Evolutionary conservation across 345 rosid genomes (phyloP).

Genomic region (Arabis hirsuta): DNA sequence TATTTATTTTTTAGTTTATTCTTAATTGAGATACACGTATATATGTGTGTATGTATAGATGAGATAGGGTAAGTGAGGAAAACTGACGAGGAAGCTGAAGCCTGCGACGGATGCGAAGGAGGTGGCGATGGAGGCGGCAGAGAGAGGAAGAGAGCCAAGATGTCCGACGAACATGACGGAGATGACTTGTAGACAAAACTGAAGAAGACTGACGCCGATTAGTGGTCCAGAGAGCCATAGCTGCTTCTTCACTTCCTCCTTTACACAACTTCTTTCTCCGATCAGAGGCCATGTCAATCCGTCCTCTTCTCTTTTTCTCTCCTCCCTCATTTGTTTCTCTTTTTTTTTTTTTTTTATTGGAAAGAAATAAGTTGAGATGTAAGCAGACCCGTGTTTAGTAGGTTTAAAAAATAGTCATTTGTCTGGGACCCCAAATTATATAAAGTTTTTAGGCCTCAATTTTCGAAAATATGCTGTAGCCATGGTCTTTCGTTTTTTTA

Average conservation of each 20-base stretch:
- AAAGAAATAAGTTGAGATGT: conserved; percentile 1
- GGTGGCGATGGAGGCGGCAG: conserved; percentile 57
- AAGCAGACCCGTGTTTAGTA: too few species aligned
- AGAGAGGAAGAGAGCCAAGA: conserved; percentile 65
- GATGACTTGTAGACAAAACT: conserved; percentile 39
- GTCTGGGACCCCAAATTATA: too few species aligned
- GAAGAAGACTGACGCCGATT: conserved; percentile 39
- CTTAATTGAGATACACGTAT: not conserved
- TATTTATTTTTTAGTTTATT: not conserved
- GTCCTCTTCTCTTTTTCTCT: conserved; percentile 23
- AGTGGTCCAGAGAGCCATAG: conserved; percentile 42
- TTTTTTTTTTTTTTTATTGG: not conserved
- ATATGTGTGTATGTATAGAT: not conserved
- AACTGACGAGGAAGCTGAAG: conserved; percentile 55
- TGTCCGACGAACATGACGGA: conserved; percentile 66
- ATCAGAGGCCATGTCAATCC: conserved; percentile 31
- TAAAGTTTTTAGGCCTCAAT: too few species aligned
- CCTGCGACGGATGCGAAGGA: conserved; percentile 55
- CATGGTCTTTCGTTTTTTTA: too few species aligned
- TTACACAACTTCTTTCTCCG: conserved; percentile 11
- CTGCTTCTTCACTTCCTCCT: conserved; percentile 45
- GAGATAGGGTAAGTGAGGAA: not conserved
- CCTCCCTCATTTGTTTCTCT: conserved; percentile 16
- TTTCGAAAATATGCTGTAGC: too few species aligned
- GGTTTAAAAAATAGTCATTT: too few species aligned